A percentile compares a stretch with the other conserved stretches of the same genome.
These are phyloP conservation scores for Aspergillus neoniger DNA, from an alignment of 2,329 filamentous ascomycete genomes.

Conservation along the genomic window DNA sequence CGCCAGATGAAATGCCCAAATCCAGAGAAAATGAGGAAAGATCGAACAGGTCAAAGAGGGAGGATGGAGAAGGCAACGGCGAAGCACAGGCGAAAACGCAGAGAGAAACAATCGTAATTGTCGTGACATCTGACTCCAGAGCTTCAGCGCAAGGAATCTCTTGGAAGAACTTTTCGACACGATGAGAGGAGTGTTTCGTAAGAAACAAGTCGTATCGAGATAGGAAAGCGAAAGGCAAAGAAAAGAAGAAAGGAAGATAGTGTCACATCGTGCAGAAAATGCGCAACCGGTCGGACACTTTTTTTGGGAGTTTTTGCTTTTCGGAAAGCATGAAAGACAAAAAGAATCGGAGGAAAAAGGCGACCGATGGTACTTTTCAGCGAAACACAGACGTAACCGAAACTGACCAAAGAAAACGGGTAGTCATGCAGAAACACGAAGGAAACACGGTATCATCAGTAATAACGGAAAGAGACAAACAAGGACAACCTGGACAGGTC, in stretches of 20 bases:
- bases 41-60: conserved; percentile 34
- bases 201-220: conserved; percentile 22
- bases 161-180: conserved; percentile 18
- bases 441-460: conserved; percentile 35
- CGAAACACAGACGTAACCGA: conserved; percentile 32
- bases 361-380: conserved; percentile 38
- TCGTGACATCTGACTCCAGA: conserved; percentile 36
- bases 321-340: not conserved
- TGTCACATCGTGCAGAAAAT: conserved; percentile 21
- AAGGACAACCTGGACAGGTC: conserved; percentile 30
- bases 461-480: conserved; percentile 24
- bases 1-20: conserved; percentile 41
- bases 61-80: conserved; percentile 28
- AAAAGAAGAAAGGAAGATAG: conserved; percentile 12
- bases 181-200: conserved; percentile 16
- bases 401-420: conserved; percentile 33
- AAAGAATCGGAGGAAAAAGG: conserved; percentile 27
- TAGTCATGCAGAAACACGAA: conserved; percentile 29
- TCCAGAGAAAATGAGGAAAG: conserved; percentile 27
- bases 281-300: conserved; percentile 29
- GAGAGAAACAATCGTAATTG: conserved; percentile 43
- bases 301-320: conserved; percentile 35
- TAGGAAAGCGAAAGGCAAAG: conserved; percentile 2
- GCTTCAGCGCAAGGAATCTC: conserved; percentile 19
- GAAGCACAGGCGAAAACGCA: conserved; percentile 19